Evolutionary conservation across 352 stramenopile genomes (phyloP), one percentile per base, ranked within the genome.

Genomic region (Phytopythium kandeliae): DNA sequence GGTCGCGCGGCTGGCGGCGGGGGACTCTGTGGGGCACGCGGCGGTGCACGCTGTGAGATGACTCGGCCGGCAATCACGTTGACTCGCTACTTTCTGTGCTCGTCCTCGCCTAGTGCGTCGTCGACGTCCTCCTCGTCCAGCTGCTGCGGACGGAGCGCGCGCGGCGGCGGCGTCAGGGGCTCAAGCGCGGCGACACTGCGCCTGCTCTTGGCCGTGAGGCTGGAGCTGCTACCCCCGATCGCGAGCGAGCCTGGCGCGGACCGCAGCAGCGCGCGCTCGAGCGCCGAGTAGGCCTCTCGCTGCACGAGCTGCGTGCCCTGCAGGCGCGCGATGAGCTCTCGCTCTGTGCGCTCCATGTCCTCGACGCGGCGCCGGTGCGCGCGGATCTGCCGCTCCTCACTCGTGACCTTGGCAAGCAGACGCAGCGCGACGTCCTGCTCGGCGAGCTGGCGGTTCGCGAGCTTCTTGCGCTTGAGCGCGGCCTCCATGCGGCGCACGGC

Each of bases 271-370:
- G 80, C 80, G 22, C 83, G 75, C 46, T 91, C 80, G 2, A 91
- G 62, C 13, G 85, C 75, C 3, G 73, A 74, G 37, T 86, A 91
- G 4, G 80, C 80, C 55, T 91, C 68, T 51, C 74, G 69, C 55
- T 91, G 80, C 17, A 89, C 74, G 2, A 88, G 53, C 46, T 91
- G 77, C 16, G 80, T 89, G 37, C 74, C 79, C 48, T 89, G 75
- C 0, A 91, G 61, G 13, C 77, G 62, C 55, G 85, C 65, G 34
- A 89, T 86, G 28, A 88, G 65, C 34, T 78, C 62, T 4, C 59
- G 65, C 48, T 91, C 79, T 10, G 75, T 67, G 21, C 72, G 63
- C 54, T 91, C 79, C 75, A 91, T 87, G 44, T 77, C 74, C 31
- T 85, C 49, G 4, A 87, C 77, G 2, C 69, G 66, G 7, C 57